Percentiles rank a stretch among this genome's conserved stretches.
Conservation (phyloP, 2,329 filamentous ascomycete genomes). For the Hymenoscyphus fructigenus region DNA sequence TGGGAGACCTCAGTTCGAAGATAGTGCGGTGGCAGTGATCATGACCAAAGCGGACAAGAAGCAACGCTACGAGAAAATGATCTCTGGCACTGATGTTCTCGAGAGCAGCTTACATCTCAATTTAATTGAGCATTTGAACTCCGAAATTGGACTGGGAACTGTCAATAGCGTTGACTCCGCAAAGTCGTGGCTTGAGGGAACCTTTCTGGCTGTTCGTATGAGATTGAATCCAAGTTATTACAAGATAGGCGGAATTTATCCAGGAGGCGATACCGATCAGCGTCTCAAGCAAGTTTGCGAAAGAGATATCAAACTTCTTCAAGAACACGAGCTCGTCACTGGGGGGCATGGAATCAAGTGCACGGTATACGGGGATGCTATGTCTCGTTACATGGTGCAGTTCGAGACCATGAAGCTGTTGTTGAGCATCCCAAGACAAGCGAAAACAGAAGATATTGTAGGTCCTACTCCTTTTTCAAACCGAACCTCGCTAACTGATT, state of each 20-base stretch:
- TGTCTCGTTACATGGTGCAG: constrained; percentile 79
- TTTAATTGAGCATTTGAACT: constrained; percentile 77
- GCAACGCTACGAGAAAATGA: constrained; percentile 68
- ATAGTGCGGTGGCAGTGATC: constrained; percentile 73
- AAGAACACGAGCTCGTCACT: constrained; percentile 57
- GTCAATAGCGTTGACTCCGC: constrained; percentile 65
- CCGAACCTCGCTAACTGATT: constrained; percentile 22
- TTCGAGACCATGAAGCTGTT: constrained; percentile 78
- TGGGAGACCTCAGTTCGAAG: constrained; percentile 80
- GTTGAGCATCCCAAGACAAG: constrained; percentile 58
- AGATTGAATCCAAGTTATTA: constrained; percentile 71
- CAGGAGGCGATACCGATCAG: constrained; percentile 55
- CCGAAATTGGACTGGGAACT: constrained; percentile 75
- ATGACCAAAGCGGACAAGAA: constrained; percentile 69
- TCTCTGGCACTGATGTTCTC: constrained; percentile 69
- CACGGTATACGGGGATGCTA: constrained; percentile 74
- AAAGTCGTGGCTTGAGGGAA: constrained; percentile 71
- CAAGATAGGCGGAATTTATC: constrained; percentile 55
- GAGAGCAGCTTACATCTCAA: constrained; percentile 80
- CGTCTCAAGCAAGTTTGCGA: constrained; percentile 69
- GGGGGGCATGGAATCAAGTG: constrained; percentile 51
- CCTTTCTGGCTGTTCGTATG: constrained; percentile 75
- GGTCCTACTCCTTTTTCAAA: constrained; percentile 35
- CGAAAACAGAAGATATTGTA: constrained; percentile 68
- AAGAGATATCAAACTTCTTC: constrained; percentile 64